Base-by-base conservation (phyloP, 176 grass and related monocot species). In the Phyllostachys edulis region DNA sequence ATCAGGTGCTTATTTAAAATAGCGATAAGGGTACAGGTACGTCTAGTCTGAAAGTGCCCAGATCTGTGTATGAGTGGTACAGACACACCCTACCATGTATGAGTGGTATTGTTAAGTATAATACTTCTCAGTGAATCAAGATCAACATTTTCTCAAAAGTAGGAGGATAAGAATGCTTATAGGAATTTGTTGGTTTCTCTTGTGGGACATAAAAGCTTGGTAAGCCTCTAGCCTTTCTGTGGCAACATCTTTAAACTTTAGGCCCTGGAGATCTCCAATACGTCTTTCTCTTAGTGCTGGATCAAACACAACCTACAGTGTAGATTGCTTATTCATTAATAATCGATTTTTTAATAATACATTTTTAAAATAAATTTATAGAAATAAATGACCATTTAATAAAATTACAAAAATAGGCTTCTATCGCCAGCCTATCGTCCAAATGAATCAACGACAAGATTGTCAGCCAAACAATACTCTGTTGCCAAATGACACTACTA, bases 201-300 rank as follows among this genome's bases (percentile, higher is more conserved):
- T 98, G 45, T 88, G 73, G 39, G 87, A 87, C 27, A 91, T 16
- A 69, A 98, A 93, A 29, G 74, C 64, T 85, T 91, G 88, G 85
- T 95, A 95, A 72, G 95, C 92, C 46, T 78, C 69, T 82, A 85
- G 89, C 67, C 41, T 95, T 71, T 88, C 36, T 85, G 60, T 93
- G 76, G 46, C 79, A 82, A 87, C 89, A 88, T 86, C 85, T 83
- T 80, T 52, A 27, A 91, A 63, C 59, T 77, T 98, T 85, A 95
- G 69, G 16, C 95, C 95, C 67, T 95, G 92, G 37, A 98, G 45
- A 90, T 98, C 92, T 68, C 95, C 92, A 8, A 98, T 88, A 65
- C 93, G 75, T 39, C 95, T 93, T 81, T 98, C 95, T 90, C 95
- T 84, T 76, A 93, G 69, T 88, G 63, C 75, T 88, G 85, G 76